Conservation (phyloP, 1,284 basidiomycete genomes). For the Anthracocystis walkeri region DNA sequence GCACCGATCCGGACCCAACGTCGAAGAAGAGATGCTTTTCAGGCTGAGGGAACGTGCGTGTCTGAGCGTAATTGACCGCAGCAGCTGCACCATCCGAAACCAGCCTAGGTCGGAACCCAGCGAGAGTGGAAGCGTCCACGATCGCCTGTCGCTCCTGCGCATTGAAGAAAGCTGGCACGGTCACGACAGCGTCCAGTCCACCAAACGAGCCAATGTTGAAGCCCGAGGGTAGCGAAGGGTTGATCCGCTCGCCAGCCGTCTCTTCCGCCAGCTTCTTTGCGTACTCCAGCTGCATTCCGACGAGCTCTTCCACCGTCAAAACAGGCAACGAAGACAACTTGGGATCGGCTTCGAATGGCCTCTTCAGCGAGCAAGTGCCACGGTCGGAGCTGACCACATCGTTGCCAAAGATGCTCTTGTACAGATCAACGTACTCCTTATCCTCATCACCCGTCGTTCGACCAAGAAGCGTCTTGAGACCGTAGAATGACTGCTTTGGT, state of each 20-base stretch:
- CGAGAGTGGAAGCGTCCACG: conserved; percentile 87
- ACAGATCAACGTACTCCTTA: conserved; percentile 30
- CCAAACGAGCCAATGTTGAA: conserved; percentile 58
- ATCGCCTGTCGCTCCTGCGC: conserved; percentile 83
- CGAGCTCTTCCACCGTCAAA: conserved; percentile 81
- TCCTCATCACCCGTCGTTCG: conserved; percentile 45
- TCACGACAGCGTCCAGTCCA: conserved; percentile 67
- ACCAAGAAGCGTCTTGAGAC: conserved; percentile 87
- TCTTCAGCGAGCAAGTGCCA: conserved; percentile 50
- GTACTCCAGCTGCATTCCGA: conserved; percentile 94
- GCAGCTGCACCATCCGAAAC: conserved; percentile 85
- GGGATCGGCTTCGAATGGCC: conserved; percentile 45
- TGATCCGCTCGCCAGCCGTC: conserved; percentile 73
- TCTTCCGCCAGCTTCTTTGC: conserved; percentile 87
- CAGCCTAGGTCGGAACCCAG: conserved; percentile 85
- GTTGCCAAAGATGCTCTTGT: conserved; percentile 57
- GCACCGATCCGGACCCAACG: conserved; percentile 86
- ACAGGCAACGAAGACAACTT: conserved; percentile 42
- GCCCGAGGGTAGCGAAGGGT: conserved; percentile 50
- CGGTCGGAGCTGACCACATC: conserved; percentile 50
- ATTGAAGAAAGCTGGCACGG: conserved; percentile 67
- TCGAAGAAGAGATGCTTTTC: conserved; percentile 95
- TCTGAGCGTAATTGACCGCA: conserved; percentile 83
- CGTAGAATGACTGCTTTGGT: conserved; percentile 87
- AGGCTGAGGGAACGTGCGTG: conserved; percentile 77